Conservation (phyloP, 108 stramenopile genomes). For the Fistulifera solaris region DNA sequence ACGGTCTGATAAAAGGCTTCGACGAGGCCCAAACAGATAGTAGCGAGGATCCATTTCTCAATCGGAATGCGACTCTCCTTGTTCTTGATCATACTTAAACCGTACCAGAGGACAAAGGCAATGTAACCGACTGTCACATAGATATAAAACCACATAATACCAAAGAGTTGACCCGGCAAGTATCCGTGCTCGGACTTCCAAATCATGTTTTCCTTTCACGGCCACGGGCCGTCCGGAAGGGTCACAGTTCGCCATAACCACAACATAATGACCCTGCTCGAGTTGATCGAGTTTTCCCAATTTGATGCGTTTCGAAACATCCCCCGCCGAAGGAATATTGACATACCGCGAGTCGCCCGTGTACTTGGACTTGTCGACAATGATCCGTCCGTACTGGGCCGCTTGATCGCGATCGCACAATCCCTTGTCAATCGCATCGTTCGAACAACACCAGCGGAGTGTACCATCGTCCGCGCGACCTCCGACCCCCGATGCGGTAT, state of each 20-base stretch:
- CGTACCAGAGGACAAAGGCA: constrained; percentile 48
- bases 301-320: constrained; percentile 31
- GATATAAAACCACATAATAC: constrained; percentile 72
- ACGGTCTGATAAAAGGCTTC: constrained; percentile 67
- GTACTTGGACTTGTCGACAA: constrained; percentile 42
- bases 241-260: constrained; percentile 77
- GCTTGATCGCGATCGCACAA: constrained; percentile 33
- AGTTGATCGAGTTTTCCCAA: constrained; percentile 39
- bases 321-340: constrained; percentile 46
- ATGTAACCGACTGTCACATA: constrained; percentile 37
- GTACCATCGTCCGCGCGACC: constrained; percentile 29
- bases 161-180: constrained; percentile 78
- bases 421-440: constrained; percentile 57
- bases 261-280: constrained; percentile 52
- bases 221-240: constrained; percentile 50
- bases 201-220: constrained; percentile 48
- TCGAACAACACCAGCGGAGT: constrained; percentile 68
- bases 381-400: constrained; percentile 46
- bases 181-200: constrained; percentile 74
- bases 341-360: constrained; percentile 52
- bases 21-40: constrained; percentile 57
- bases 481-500: constrained; percentile 69
- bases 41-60: constrained; percentile 71
- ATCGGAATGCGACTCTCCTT: constrained; percentile 65
- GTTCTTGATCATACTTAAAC: constrained; percentile 46